Conservation (phyloP, 2,329 filamentous ascomycete genomes). For the Scytalidium lignicola region DNA sequence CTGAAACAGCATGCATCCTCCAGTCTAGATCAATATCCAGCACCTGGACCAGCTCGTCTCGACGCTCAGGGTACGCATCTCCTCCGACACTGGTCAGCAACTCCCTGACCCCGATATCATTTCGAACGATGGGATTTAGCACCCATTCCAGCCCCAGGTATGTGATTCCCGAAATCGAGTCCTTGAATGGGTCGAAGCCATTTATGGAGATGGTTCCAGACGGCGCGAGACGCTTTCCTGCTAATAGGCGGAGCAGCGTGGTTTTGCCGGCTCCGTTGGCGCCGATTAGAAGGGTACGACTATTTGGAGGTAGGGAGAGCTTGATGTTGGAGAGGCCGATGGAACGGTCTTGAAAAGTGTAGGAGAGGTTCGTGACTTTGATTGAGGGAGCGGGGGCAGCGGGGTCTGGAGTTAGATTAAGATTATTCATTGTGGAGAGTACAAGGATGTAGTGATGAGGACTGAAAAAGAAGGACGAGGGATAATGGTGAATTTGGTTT, state of each 20-base stretch:
- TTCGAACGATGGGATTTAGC: constrained; percentile 90
- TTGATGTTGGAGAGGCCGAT: constrained; percentile 70
- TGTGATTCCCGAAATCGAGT: constrained; percentile 86
- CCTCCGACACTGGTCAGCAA: constrained; percentile 83
- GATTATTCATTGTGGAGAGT: background rate
- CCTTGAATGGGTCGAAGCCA: constrained; percentile 86
- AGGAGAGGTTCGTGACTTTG: constrained; percentile 70
- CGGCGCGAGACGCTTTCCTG: constrained; percentile 90
- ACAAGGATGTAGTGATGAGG: background rate
- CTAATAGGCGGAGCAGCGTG: constrained; percentile 83
- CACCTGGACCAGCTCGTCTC: constrained; percentile 82
- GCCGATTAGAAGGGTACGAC: constrained; percentile 86
- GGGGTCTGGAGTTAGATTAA: background rate
- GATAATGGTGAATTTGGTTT: too few relatives aligned
- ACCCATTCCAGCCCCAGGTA: constrained; percentile 99
- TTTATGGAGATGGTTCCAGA: constrained; percentile 67
- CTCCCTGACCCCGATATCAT: constrained; percentile 86
- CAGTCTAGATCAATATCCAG: constrained; percentile 88
- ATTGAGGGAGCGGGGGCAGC: constrained; percentile 40
- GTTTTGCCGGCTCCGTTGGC: constrained; percentile 98
- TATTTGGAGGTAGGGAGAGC: constrained; percentile 73
- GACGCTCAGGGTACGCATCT: constrained; percentile 70
- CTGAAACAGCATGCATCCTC: constrained; percentile 94
- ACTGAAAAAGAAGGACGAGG: too few relatives aligned
- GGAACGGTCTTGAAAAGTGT: constrained; percentile 81